Conservation (phyloP, 108 stramenopile species). For the Nitzschia sp. region DNA sequence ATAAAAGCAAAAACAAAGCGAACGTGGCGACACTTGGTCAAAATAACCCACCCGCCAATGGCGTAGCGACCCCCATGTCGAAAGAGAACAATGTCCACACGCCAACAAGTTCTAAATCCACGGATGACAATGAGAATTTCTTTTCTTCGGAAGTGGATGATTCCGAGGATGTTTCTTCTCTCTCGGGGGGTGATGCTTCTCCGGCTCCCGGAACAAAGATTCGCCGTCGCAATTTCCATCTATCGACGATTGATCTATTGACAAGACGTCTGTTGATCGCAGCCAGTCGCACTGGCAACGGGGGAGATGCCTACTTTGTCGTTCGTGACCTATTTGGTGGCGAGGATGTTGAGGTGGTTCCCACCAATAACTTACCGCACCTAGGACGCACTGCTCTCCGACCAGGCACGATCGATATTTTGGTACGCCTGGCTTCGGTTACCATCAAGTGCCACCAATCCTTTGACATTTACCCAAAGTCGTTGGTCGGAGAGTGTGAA, state of each 20-base stretch:
- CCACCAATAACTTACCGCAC: constrained; percentile 43
- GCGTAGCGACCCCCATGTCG: not conserved
- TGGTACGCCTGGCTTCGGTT: constrained; percentile 63
- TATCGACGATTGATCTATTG: constrained; percentile 72
- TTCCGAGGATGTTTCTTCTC: not conserved
- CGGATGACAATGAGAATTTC: not conserved
- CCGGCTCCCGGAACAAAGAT: not conserved
- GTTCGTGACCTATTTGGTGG: constrained; percentile 86
- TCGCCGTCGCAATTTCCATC: constrained; percentile 34
- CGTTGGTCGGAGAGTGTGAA: constrained; percentile 64
- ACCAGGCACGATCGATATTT: constrained; percentile 78
- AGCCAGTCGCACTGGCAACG: constrained; percentile 80
- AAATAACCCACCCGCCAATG: constrained; percentile 1
- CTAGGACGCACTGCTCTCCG: constrained; percentile 31
- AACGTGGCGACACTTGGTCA: not conserved
- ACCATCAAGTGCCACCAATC: constrained; percentile 85
- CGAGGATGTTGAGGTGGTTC: constrained; percentile 84
- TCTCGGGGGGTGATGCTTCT: not conserved
- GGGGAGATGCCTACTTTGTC: constrained; percentile 86
- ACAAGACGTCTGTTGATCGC: constrained; percentile 79
- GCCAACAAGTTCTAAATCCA: not conserved
- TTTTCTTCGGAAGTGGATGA: constrained; percentile 11
- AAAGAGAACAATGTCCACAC: not conserved
- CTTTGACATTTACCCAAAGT: constrained; percentile 82
- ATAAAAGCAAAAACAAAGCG: not conserved